Evolutionary conservation across 2,329 filamentous ascomycete species (phyloP), one percentile per base, ranked within the genome.

Genomic region (Pyricularia grisea): DNA sequence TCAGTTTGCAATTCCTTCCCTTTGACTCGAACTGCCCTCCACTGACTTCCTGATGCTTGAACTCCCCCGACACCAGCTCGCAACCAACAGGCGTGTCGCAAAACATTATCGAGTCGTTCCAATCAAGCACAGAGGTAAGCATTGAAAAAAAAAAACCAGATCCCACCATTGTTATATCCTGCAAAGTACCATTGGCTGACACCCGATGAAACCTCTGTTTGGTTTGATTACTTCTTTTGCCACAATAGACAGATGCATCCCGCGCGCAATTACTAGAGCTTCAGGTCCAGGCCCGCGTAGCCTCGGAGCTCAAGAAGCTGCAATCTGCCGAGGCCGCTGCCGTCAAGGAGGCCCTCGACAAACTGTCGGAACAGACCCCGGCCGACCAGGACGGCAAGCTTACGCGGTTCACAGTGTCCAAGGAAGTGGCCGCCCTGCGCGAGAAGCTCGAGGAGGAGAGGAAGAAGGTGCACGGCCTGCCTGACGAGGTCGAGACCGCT

Each of bases 221-320:
- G 28, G 36, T 5, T 67, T 12, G 28, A 33, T 28, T n/a, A n/a
- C n/a, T 67, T 27, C 25, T n/a, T 33, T 33, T 27, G 61, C 68
- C 66, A 30, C 23, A 33, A 70, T 77, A 98, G 94, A 94, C 91
- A 80, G 94, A 98, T 82, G 88, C 90, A 70, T 94, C 93, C 73
- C 93, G 94, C 77, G 86, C 90, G 75, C 92, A 92, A 81, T 84
- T 90, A 76, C 83, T 93, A 79, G 94, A 98, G 82, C 88, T 95
- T 72, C 90, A 94, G 75, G 90, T 97, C 79, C 94, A 97, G 83
- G 83, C 88, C 77, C 94, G 94, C 79, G 92, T 97, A 71, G 88
- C 90, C 75, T 85, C 88, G 75, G 94, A 97, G 81, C 92, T 98
- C 73, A 88, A 90, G 79, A 90, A 89, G 74, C 88, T 97, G 72